Conservation (phyloP, 352 stramenopile species). For the Phytophthora pini region DNA sequence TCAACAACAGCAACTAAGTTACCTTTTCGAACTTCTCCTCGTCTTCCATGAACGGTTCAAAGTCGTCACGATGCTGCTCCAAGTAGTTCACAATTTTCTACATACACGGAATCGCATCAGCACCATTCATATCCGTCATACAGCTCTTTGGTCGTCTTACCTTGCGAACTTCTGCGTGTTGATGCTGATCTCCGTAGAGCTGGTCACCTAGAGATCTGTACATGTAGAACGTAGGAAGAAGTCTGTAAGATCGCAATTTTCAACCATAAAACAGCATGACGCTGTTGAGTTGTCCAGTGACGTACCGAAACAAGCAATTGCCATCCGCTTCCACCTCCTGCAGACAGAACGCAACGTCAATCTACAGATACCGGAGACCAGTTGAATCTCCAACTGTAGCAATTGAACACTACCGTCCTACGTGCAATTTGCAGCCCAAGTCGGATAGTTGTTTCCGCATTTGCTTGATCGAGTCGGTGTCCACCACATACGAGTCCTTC, state of each 20-base stretch:
- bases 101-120: not conserved
- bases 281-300: not conserved
- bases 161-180: slow-evolving; percentile 71
- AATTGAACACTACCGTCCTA: slow-evolving; percentile 1
- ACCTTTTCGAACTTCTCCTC: slow-evolving; percentile 88
- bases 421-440: slow-evolving; percentile 73
- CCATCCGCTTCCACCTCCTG: slow-evolving; percentile 83
- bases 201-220: slow-evolving; percentile 73
- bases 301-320: slow-evolving; percentile 86
- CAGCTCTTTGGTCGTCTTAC: slow-evolving; percentile 23
- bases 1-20: slow-evolving; percentile 4
- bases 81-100: slow-evolving; percentile 81
- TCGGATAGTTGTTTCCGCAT: slow-evolving; percentile 64
- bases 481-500: slow-evolving; percentile 33
- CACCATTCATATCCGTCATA: not conserved
- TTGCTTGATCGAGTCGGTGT: slow-evolving; percentile 58
- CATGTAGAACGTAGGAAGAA: no score
- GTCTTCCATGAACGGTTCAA: slow-evolving; percentile 91
- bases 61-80: slow-evolving; percentile 70
- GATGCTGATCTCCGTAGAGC: slow-evolving; percentile 74
- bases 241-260: no score
- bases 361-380: slow-evolving; percentile 4
- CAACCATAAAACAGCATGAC: no score
- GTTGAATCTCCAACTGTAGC: no score
- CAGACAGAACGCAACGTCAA: slow-evolving; percentile 7